Evolutionary conservation across 768 basidiomycete species (phyloP), one percentile per base, ranked within the genome.

Genomic region (Collybia sp.): DNA sequence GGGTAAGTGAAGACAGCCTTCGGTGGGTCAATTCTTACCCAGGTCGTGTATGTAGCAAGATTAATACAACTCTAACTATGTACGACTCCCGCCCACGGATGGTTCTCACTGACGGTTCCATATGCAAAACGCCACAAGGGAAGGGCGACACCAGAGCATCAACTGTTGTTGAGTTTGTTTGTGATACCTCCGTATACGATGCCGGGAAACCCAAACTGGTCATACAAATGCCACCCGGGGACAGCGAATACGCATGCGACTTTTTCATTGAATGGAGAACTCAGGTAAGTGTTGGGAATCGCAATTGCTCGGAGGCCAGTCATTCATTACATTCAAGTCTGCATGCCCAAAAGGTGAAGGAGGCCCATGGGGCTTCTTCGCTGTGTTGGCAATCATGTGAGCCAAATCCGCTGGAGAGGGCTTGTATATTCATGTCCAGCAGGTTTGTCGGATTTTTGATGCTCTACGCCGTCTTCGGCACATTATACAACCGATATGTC

Each of bases 231-330:
- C 87, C 87, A 4, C 79, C 80, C 6, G 67, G 68, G 8, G 75
- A 78, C 12, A 80, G 85, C 30, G 76, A 83, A 8, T 58, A 58
- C 19, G 80, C 79, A n/a, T 94, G 92, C 60, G 76, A 81, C 11
- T 93, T 83, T 59, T 77, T 86, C 47, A 65, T 94, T 33, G 89
- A 93, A 67, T 94, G 92, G 92, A 71, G 75, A 45, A 92, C 87
- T 4, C 81, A 80, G 54, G 90, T 92, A 53, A 56, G 78, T 62
- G 5, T 17, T 19, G n/a, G 19, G 34, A 25, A 31, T 42, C 15
- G 42, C 46, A 40, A 41, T 33, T 19, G 5, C 15, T 40, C 17
- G 30, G 17, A 43, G 30, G 41, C 13, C 18, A 25, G 25, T 35
- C 16, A 42, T 31, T 50, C 36, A 52, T 13, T 12, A 42, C 4